A percentile compares a stretch with the other conserved stretches of the same genome.
phyloP scores from a whole-genome alignment of 345 rosid genomes.

The Pseudoturritis turrita region DNA sequence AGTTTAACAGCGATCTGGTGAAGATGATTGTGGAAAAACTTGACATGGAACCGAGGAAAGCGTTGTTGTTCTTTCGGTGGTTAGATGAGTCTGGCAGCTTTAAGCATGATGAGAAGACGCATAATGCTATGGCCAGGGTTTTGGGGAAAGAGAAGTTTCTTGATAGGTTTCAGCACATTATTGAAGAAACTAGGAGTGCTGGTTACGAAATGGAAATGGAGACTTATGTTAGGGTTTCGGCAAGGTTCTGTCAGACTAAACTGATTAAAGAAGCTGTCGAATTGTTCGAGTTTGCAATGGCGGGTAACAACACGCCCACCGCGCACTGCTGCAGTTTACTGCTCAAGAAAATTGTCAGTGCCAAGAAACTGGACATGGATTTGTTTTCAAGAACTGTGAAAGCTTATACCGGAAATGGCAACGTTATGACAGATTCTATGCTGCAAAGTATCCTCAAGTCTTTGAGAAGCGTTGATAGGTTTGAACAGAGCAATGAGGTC shows the following conservation, averaged over 20 bases:
- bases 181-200: slow-evolving; percentile 50
- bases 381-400: slow-evolving; percentile 63
- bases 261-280: slow-evolving; percentile 24
- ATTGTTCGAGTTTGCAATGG: slow-evolving; percentile 51
- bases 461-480: slow-evolving; percentile 59
- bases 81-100: slow-evolving; percentile 48
- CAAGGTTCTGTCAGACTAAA: slow-evolving; percentile 29
- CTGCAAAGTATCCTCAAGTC: slow-evolving; percentile 61
- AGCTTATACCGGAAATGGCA: slow-evolving; percentile 49
- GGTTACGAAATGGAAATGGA: slow-evolving; percentile 69
- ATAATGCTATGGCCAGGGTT: slow-evolving; percentile 68
- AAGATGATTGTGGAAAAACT: slow-evolving; percentile 58
- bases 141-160: slow-evolving; percentile 77
- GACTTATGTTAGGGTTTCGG: slow-evolving; percentile 48
- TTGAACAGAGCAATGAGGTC: slow-evolving; percentile 55
- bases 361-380: slow-evolving; percentile 51
- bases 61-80: slow-evolving; percentile 78
- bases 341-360: slow-evolving; percentile 59
- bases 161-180: slow-evolving; percentile 71
- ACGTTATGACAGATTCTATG: slow-evolving; percentile 49
- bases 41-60: slow-evolving; percentile 61
- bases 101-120: slow-evolving; percentile 53
- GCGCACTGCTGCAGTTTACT: slow-evolving; percentile 25
- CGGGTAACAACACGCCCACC: slow-evolving; percentile 60
- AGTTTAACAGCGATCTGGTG: slow-evolving; percentile 46